phyloP scores from a whole-genome alignment of 163 green algal genomes.

The Chlorella variabilis region DNA sequence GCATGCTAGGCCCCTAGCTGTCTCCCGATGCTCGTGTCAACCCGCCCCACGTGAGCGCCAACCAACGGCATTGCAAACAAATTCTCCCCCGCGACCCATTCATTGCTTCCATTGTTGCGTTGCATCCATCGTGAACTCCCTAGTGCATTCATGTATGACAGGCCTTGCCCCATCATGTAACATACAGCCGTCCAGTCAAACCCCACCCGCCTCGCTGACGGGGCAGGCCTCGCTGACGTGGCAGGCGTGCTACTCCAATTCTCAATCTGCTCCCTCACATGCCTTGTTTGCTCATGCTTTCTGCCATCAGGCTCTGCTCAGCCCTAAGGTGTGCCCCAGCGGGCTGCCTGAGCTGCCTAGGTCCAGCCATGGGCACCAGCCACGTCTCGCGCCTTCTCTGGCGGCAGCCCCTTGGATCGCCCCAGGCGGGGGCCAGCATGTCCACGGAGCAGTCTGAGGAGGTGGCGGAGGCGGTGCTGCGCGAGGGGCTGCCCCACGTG shows the following conservation, averaged over 20 bases:
- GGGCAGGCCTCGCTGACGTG: background rate
- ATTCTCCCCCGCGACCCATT: too few species aligned
- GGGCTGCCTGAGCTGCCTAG: background rate
- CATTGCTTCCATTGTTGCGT: too few species aligned
- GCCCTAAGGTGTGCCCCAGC: background rate
- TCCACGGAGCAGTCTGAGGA: background rate
- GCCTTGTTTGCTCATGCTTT: background rate
- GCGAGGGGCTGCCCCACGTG: slow-evolving; percentile 8
- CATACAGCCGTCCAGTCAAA: too few species aligned
- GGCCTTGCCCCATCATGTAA: background rate
- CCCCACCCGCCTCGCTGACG: too few species aligned
- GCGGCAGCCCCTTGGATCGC: background rate
- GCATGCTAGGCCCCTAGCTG: too few species aligned
- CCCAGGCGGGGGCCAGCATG: background rate
- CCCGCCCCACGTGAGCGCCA: too few species aligned
- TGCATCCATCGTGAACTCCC: too few species aligned
- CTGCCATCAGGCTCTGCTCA: background rate
- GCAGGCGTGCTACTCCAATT: too few species aligned
- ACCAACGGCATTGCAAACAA: too few species aligned
- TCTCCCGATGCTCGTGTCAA: too few species aligned
- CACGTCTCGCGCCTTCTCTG: background rate
- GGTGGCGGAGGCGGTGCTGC: slow-evolving; percentile 7
- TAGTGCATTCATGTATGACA: background rate
- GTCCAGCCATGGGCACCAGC: background rate
- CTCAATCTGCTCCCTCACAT: too few species aligned